phyloP scores from a whole-genome alignment of 176 grass and related monocot genomes.

The Typha latifolia region DNA sequence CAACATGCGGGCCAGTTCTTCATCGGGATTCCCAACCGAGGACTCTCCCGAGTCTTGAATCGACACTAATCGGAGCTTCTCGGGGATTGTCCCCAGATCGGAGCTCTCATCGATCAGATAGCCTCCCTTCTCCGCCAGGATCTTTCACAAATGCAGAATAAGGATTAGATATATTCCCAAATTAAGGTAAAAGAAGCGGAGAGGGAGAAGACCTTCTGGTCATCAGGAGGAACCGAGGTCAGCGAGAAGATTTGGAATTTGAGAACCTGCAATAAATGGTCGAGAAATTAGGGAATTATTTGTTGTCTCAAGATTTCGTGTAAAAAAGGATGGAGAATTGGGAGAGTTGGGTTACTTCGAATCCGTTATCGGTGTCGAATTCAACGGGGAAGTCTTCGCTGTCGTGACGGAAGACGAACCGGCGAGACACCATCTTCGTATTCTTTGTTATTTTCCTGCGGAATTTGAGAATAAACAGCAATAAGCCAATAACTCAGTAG shows the following conservation, averaged over 20 bases:
- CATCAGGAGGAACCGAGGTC: conserved; percentile 68
- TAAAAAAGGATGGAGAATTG: background rate
- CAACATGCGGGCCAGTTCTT: conserved; percentile 65
- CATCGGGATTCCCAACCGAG: conserved; percentile 50
- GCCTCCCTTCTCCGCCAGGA: conserved; percentile 50
- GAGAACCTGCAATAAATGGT: conserved; percentile 16
- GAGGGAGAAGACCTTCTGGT: conserved; percentile 50
- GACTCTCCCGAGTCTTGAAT: conserved; percentile 21
- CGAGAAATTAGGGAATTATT: background rate
- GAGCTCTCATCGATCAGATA: conserved; percentile 45
- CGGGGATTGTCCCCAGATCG: conserved; percentile 45
- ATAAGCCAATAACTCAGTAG: no score
- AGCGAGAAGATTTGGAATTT: conserved; percentile 84
- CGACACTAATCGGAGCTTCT: conserved; percentile 41
- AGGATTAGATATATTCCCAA: background rate
- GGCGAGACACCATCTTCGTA: conserved; percentile 52
- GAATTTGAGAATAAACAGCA: no score
- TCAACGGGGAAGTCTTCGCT: conserved; percentile 39
- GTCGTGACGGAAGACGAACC: conserved; percentile 45
- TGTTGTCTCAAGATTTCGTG: background rate
- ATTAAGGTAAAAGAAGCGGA: background rate
- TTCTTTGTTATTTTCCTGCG: background rate
- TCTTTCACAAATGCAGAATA: conserved; percentile 24
- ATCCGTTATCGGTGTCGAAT: conserved; percentile 60
- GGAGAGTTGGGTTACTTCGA: conserved; percentile 34